Percentiles rank a stretch among this genome's conserved stretches.
phyloP scores from a whole-genome alignment of 306 rosid species.

The Vachellia collinsii region DNA sequence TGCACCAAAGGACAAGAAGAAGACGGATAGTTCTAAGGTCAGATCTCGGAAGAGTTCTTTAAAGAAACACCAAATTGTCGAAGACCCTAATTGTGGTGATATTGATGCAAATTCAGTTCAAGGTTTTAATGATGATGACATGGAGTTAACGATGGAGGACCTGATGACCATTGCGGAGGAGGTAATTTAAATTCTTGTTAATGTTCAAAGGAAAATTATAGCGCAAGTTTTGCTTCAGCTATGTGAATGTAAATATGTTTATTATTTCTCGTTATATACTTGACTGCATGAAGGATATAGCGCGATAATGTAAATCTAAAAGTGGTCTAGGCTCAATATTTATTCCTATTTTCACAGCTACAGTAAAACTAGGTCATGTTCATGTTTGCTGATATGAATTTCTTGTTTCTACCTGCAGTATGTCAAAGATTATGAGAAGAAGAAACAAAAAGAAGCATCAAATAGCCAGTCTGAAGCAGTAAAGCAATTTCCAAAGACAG shows the following conservation, averaged over 20 bases:
- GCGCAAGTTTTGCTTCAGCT: slow-evolving; percentile 17
- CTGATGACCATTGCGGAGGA: slow-evolving; percentile 71
- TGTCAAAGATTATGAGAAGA: slow-evolving; percentile 54
- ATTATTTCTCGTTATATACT: slow-evolving; percentile 15
- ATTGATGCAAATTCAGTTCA: slow-evolving; percentile 40
- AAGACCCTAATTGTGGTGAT: slow-evolving; percentile 34
- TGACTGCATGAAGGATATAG: slow-evolving; percentile 1
- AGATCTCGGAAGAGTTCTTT: slow-evolving; percentile 36
- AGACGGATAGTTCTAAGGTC: slow-evolving; percentile 26
- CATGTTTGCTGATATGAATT: background rate
- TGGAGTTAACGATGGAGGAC: slow-evolving; percentile 74
- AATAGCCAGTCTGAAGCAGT: slow-evolving; percentile 39
- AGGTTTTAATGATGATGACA: slow-evolving; percentile 47
- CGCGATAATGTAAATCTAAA: slow-evolving; percentile 22
- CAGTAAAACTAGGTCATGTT: slow-evolving; percentile 17
- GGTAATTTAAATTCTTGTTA: slow-evolving; percentile 51
- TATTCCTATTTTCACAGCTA: background rate
- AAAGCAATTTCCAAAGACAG: slow-evolving; percentile 31
- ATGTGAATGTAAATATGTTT: slow-evolving; percentile 23
- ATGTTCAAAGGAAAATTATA: background rate
- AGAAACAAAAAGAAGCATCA: slow-evolving; percentile 33
- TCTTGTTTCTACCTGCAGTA: slow-evolving; percentile 51
- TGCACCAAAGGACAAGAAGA: slow-evolving; percentile 44
- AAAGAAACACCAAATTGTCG: slow-evolving; percentile 37
- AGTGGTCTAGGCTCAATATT: slow-evolving; percentile 6